Conservation (phyloP, 352 stramenopile species). For the Pythium apleroticum region DNA sequence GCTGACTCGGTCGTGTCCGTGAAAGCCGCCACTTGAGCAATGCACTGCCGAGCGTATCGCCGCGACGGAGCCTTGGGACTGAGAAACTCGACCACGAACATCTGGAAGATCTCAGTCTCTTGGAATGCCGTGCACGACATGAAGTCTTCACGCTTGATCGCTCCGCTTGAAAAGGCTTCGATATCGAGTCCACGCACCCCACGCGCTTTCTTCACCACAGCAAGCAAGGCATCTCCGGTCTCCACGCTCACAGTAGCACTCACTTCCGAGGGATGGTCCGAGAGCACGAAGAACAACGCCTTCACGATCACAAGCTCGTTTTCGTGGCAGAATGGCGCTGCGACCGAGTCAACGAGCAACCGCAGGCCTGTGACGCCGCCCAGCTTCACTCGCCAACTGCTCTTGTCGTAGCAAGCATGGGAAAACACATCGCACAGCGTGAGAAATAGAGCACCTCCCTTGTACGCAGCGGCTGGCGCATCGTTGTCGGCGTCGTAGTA, state of each 20-base stretch:
- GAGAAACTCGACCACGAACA: conserved; percentile 87
- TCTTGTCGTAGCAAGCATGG: conserved; percentile 87
- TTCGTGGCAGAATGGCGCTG: conserved; percentile 79
- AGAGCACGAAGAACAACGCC: conserved; percentile 86
- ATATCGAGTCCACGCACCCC: conserved; percentile 40
- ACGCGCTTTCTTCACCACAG: conserved; percentile 60
- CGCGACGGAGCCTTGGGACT: conserved; percentile 71
- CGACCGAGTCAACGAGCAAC: conserved; percentile 64
- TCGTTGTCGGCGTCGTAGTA: conserved; percentile 22
- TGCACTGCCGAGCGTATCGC: conserved; percentile 71
- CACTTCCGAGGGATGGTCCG: conserved; percentile 83
- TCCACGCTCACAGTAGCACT: conserved; percentile 74
- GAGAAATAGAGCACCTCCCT: conserved; percentile 72
- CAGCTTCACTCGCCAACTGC: conserved; percentile 81
- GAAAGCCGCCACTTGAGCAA: conserved; percentile 54
- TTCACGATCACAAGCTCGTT: conserved; percentile 87
- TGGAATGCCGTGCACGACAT: conserved; percentile 74
- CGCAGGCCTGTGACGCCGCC: conserved; percentile 70
- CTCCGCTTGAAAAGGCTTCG: conserved; percentile 31
- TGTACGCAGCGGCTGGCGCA: conserved; percentile 36
- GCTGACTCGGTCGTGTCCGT: conserved; percentile 59
- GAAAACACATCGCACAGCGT: conserved; percentile 78
- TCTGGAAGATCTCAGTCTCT: conserved; percentile 84
- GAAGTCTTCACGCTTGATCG: conserved; percentile 60
- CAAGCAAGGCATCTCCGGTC: conserved; percentile 61